These are phyloP conservation scores for Eucalyptus sideroxylon DNA, from an alignment of 345 rosid genomes.

Conservation along the genomic window DNA sequence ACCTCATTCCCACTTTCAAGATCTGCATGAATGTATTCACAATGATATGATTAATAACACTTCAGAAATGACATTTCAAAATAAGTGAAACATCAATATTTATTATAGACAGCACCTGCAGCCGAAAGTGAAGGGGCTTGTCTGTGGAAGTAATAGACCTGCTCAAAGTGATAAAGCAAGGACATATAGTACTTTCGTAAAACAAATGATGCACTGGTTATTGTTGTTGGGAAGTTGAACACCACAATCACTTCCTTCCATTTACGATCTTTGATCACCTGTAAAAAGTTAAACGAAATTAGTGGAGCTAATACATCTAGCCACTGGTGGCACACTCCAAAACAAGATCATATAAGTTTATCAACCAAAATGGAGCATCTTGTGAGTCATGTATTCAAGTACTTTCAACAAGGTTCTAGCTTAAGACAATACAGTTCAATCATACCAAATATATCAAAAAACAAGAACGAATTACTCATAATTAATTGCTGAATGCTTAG, in stretches of 20 bases:
- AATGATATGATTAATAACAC: background rate
- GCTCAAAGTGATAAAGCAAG: conserved; percentile 61
- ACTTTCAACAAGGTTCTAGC: background rate
- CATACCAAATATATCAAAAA: background rate
- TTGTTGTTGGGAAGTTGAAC: conserved; percentile 73
- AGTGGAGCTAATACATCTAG: background rate
- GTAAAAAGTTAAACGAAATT: background rate
- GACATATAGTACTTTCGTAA: conserved; percentile 70
- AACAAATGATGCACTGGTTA: conserved; percentile 83
- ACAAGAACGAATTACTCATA: background rate
- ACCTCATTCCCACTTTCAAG: conserved; percentile 3
- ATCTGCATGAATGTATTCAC: conserved; percentile 3
- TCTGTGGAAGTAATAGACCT: conserved; percentile 47
- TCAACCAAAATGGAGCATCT: background rate
- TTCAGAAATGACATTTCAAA: background rate
- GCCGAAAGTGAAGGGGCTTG: conserved; percentile 17
- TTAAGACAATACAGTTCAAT: background rate
- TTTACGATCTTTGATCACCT: conserved; percentile 68
- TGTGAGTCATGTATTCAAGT: background rate
- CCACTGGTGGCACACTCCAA: background rate
- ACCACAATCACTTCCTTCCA: conserved; percentile 81
- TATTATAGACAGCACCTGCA: conserved; percentile 12
- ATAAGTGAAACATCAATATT: background rate
- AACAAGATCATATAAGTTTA: background rate
- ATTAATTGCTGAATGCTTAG: background rate